These are phyloP conservation scores for Sporopachydermia cereana DNA, from an alignment of 1,139 yeast genomes.

Conservation along the genomic window DNA sequence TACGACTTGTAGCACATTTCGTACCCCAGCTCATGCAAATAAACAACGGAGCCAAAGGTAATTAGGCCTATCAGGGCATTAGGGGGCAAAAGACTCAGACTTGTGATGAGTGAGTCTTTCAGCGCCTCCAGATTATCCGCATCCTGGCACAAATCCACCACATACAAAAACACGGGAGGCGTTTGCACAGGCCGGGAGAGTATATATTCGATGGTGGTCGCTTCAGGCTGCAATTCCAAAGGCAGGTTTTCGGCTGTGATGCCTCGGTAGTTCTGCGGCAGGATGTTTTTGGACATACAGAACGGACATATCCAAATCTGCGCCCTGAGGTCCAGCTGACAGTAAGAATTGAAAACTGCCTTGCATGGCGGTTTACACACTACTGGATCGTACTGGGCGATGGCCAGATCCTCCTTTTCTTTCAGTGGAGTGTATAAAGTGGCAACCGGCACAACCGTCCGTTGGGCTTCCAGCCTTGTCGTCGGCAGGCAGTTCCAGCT, in stretches of 20 bases:
- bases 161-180: slow-evolving; percentile 51
- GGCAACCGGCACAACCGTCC: slow-evolving; percentile 71
- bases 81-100: slow-evolving; percentile 44
- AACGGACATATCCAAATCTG: slow-evolving; percentile 49
- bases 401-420: slow-evolving; percentile 47
- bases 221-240: slow-evolving; percentile 38
- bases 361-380: slow-evolving; percentile 48
- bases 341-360: slow-evolving; percentile 43
- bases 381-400: slow-evolving; percentile 64
- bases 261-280: slow-evolving; percentile 45
- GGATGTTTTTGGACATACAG: slow-evolving; percentile 42
- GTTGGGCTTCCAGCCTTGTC: slow-evolving; percentile 60
- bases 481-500: slow-evolving; percentile 67
- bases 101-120: slow-evolving; percentile 40
- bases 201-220: slow-evolving; percentile 47
- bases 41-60: slow-evolving; percentile 51
- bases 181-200: slow-evolving; percentile 33
- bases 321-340: slow-evolving; percentile 39
- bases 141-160: slow-evolving; percentile 52
- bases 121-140: slow-evolving; percentile 44
- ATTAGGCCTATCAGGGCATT: slow-evolving; percentile 47
- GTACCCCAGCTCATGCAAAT: slow-evolving; percentile 46
- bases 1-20: slow-evolving; percentile 24
- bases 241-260: slow-evolving; percentile 41
- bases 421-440: slow-evolving; percentile 69